Percentiles rank a stretch among this genome's conserved stretches.
phyloP scores from a whole-genome alignment of 352 stramenopile species.

The Phytophthora tubulina region DNA sequence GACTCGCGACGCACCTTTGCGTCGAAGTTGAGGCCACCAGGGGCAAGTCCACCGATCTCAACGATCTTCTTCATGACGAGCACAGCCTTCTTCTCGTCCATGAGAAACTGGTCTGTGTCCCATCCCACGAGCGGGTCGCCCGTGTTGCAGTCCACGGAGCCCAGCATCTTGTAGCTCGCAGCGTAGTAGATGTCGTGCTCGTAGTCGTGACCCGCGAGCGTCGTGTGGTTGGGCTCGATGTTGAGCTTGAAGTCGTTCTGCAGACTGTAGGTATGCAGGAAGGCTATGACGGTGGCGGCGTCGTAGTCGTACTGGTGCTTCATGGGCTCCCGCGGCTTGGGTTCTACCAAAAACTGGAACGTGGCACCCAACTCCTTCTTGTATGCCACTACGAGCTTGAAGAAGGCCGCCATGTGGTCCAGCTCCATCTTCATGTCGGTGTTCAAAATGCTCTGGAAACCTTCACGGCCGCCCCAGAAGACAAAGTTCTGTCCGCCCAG shows the following conservation, averaged over 20 bases:
- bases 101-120: conserved; percentile 90
- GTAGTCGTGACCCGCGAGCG: conserved; percentile 85
- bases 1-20: conserved; percentile 86
- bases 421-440: conserved; percentile 80
- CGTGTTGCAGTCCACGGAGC: conserved; percentile 90
- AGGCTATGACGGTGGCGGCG: conserved; percentile 85
- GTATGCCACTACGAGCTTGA: conserved; percentile 85
- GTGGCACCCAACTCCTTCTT: conserved; percentile 78
- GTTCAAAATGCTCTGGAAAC: conserved; percentile 86
- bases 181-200: conserved; percentile 89
- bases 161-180: conserved; percentile 77
- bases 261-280: conserved; percentile 81
- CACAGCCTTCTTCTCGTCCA: conserved; percentile 80
- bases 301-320: conserved; percentile 94
- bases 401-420: conserved; percentile 86
- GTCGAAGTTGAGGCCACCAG: conserved; percentile 90
- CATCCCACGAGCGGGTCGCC: conserved; percentile 58
- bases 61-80: conserved; percentile 83
- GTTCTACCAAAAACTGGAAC: conserved; percentile 86
- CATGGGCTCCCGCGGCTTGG: conserved; percentile 87
- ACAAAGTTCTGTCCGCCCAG: conserved; percentile 89
- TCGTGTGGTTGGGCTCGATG: conserved; percentile 91
- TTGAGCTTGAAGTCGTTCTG: conserved; percentile 90
- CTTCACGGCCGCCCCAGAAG: conserved; percentile 89
- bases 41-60: conserved; percentile 73